These are phyloP conservation scores for Fusarium sterilihyphosum DNA, from an alignment of 2,329 filamentous ascomycete species.

Conservation along the genomic window DNA sequence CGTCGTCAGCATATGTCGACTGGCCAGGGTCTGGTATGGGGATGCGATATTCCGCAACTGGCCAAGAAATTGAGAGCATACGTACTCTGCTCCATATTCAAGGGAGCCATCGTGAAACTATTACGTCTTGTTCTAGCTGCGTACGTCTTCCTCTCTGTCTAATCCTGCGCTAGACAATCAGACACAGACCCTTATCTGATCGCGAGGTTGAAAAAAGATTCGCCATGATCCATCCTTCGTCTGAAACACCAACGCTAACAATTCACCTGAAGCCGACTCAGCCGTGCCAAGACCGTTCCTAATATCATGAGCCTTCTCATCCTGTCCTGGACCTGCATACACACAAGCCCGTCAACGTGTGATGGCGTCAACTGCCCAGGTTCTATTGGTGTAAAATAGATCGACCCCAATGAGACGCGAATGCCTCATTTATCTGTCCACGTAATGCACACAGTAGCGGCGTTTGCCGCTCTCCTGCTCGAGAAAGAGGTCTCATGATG, in stretches of 20 bases:
- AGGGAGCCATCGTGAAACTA: slow-evolving; percentile 23
- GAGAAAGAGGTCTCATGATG: not conserved
- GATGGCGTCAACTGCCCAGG: slow-evolving; percentile 8
- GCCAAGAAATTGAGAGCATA: slow-evolving; percentile 10
- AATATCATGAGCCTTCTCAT: slow-evolving; percentile 1
- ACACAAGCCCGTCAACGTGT: not conserved
- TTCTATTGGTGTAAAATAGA: slow-evolving; percentile 23
- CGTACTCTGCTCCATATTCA: slow-evolving; percentile 22
- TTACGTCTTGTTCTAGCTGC: slow-evolving; percentile 18
- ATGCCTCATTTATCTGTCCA: slow-evolving; percentile 26
- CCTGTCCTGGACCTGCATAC: slow-evolving; percentile 3
- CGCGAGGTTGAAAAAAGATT: not conserved
- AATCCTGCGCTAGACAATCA: not conserved
- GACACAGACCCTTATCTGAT: slow-evolving; percentile 12
- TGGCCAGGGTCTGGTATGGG: slow-evolving; percentile 10
- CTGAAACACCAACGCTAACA: slow-evolving; percentile 15
- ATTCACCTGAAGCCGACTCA: slow-evolving; percentile 12
- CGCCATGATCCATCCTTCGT: not conserved
- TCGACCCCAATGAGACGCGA: slow-evolving; percentile 5
- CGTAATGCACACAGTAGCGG: slow-evolving; percentile 25
- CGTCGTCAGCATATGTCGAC: slow-evolving; percentile 20
- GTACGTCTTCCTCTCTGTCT: slow-evolving; percentile 12
- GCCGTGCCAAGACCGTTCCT: slow-evolving; percentile 25
- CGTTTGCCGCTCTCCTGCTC: not conserved
- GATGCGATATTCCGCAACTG: slow-evolving; percentile 1